These are phyloP conservation scores for Candida tallmaniae DNA, from an alignment of 805 yeast species.

Conservation along the genomic window DNA sequence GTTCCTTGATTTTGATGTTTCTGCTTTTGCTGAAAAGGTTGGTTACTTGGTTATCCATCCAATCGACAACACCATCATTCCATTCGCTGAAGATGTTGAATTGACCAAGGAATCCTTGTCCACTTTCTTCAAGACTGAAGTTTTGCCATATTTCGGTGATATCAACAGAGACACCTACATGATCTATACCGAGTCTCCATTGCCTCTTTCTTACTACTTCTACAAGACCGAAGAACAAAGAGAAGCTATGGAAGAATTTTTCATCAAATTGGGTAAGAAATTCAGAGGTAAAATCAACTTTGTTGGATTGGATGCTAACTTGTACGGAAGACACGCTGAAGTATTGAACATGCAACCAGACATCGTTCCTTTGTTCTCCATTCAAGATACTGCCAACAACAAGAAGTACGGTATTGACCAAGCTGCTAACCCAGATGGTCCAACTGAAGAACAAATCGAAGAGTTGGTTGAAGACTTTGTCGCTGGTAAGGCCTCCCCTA, in stretches of 20 bases:
- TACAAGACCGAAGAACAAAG: conserved; percentile 68
- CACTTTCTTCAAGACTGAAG: conserved; percentile 54
- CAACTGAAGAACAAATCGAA: conserved; percentile 44
- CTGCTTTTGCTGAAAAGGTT: conserved; percentile 12
- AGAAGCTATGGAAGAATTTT: conserved; percentile 45
- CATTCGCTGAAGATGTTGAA: conserved; percentile 33
- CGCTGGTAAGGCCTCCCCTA: conserved; percentile 64
- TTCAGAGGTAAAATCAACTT: conserved; percentile 79
- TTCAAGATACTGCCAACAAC: conserved; percentile 67
- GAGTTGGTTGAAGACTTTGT: conserved; percentile 60
- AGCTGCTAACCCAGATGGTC: conserved; percentile 41
- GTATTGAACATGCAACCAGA: conserved; percentile 77
- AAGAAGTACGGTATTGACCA: conserved; percentile 78
- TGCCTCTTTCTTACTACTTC: conserved; percentile 88
- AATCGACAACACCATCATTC: conserved; percentile 41
- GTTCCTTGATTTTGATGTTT: conserved; percentile 28
- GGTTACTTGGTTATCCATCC: conserved; percentile 46
- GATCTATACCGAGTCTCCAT: conserved; percentile 62
- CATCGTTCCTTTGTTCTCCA: conserved; percentile 80
- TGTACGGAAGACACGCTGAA: conserved; percentile 82
- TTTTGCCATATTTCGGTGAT: conserved; percentile 84
- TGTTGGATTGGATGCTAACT: conserved; percentile 80
- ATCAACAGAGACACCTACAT: conserved; percentile 75
- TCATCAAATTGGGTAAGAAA: conserved; percentile 64
- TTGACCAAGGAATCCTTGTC: conserved; percentile 33